These are phyloP conservation scores for Dryas drummondii DNA, from an alignment of 306 rosid genomes.

Conservation along the genomic window DNA sequence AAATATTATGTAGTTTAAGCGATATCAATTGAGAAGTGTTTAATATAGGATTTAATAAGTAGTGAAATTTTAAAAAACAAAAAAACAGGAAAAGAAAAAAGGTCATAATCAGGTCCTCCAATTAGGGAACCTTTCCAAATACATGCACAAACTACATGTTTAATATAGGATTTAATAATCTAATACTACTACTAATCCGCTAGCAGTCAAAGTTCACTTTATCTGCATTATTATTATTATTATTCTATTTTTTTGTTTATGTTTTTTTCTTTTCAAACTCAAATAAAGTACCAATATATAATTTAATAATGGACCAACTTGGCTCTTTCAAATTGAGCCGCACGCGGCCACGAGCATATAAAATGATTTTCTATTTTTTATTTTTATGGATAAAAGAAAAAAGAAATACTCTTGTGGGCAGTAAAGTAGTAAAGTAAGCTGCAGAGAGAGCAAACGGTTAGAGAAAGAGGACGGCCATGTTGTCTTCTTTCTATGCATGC, in stretches of 20 bases:
- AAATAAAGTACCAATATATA: too few relatives aligned
- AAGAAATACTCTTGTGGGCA: slow-evolving; percentile 10
- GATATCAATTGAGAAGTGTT: too few relatives aligned
- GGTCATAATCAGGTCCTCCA: background rate
- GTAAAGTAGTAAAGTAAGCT: background rate
- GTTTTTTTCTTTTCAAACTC: background rate
- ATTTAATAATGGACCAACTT: background rate
- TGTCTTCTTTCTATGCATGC: background rate
- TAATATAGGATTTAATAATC: background rate
- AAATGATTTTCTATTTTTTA: background rate
- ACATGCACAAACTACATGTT: background rate
- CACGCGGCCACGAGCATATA: background rate
- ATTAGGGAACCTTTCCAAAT: background rate
- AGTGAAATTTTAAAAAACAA: too few relatives aligned
- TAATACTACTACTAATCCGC: background rate
- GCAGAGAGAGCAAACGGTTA: background rate
- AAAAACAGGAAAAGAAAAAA: too few relatives aligned
- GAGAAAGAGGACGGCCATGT: background rate
- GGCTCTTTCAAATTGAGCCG: background rate
- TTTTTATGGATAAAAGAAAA: background rate
- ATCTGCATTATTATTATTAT: background rate
- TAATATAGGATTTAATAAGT: too few relatives aligned
- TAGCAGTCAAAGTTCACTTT: background rate
- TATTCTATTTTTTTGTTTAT: background rate
- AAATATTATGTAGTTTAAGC: too few relatives aligned